phyloP scores from a whole-genome alignment of 148 eudicot genomes.

The Fagopyrum tataricum region DNA sequence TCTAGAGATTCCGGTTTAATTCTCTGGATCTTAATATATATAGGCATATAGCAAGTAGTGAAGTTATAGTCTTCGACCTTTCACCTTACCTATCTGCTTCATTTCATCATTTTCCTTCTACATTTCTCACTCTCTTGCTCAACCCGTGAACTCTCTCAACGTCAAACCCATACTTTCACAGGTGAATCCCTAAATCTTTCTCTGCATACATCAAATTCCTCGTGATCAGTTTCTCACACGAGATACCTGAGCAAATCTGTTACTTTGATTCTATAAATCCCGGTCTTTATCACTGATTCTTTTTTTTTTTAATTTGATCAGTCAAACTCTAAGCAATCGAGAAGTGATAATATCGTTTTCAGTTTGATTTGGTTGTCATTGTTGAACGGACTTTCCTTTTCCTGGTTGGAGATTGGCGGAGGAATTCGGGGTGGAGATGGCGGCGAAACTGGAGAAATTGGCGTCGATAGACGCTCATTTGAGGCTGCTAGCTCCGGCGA shows the following conservation, averaged over 20 bases:
- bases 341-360: not conserved
- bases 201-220: not conserved
- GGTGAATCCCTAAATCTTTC: not conserved
- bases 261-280: not conserved
- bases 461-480: slow-evolving; percentile 81
- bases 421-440: not conserved
- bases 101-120: not conserved
- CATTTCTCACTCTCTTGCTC: not conserved
- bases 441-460: slow-evolving; percentile 40
- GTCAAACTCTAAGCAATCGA: not conserved
- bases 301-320: not conserved
- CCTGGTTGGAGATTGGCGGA: not conserved
- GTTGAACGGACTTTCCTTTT: not conserved
- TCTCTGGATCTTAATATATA: too few species aligned
- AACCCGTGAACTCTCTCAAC: slow-evolving; percentile 5
- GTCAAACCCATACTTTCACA: not conserved
- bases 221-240: not conserved
- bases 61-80: too few species aligned
- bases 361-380: not conserved
- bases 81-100: too few species aligned
- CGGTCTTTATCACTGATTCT: not conserved
- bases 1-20: too few species aligned
- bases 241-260: not conserved
- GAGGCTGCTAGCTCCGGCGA: slow-evolving; percentile 66
- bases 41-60: too few species aligned